These are phyloP conservation scores for Solanum okadae DNA, from an alignment of 257 asterid species.

Conservation along the genomic window DNA sequence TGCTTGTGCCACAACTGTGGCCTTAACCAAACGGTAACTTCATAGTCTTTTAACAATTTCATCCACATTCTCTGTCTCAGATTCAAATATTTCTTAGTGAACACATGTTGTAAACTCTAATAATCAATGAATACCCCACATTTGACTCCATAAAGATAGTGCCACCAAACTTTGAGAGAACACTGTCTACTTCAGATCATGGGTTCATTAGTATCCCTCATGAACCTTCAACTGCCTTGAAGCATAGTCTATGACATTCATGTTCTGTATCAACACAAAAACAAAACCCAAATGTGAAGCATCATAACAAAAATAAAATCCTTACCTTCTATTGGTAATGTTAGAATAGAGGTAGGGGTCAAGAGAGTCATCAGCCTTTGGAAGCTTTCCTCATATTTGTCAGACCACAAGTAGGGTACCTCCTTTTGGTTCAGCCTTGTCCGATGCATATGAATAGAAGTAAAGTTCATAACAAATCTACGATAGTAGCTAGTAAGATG, in stretches of 20 bases:
- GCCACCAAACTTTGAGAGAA: not conserved
- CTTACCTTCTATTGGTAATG: not conserved
- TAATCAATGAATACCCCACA: not conserved
- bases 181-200: not conserved
- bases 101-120: not conserved
- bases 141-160: not conserved
- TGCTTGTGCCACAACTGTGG: too few relatives aligned
- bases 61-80: too few relatives aligned
- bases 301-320: too few relatives aligned
- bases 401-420: not conserved
- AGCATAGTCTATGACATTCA: not conserved
- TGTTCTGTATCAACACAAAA: too few relatives aligned
- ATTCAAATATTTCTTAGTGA: not conserved
- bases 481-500: not conserved
- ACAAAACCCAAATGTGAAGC: too few relatives aligned
- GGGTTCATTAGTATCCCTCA: not conserved
- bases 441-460: not conserved
- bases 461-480: too few relatives aligned
- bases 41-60: too few relatives aligned
- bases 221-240: not conserved
- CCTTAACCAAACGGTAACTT: too few relatives aligned
- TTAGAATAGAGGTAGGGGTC: not conserved
- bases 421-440: not conserved
- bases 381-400: not conserved
- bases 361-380: not conserved